These are phyloP conservation scores for Kodamaea kakaduensis DNA, from an alignment of 805 yeast genomes.

Conservation along the genomic window DNA sequence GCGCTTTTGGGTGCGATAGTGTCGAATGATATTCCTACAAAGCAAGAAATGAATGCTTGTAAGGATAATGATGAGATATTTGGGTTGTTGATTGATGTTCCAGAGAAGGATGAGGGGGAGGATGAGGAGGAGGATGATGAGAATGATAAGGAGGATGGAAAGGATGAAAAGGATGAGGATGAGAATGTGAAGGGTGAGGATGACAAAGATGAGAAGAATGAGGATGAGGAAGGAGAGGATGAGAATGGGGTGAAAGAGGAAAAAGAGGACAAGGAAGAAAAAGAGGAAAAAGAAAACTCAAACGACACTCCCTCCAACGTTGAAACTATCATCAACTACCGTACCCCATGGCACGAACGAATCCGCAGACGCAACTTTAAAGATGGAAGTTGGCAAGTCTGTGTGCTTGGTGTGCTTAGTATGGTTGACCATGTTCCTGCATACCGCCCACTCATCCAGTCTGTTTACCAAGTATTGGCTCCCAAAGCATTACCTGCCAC, in stretches of 20 bases:
- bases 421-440: constrained; percentile 54
- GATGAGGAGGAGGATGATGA: constrained; percentile 21
- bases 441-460: constrained; percentile 46
- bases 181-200: constrained; percentile 19
- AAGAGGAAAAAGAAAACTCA: constrained; percentile 1
- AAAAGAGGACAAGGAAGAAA: constrained; percentile 11
- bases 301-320: constrained; percentile 37
- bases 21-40: constrained; percentile 29
- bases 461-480: constrained; percentile 51
- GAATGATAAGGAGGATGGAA: constrained; percentile 20
- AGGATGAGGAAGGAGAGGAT: constrained; percentile 20
- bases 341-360: constrained; percentile 77
- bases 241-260: constrained; percentile 15
- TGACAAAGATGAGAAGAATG: constrained; percentile 13
- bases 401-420: constrained; percentile 68
- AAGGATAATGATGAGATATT: constrained; percentile 28
- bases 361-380: constrained; percentile 68
- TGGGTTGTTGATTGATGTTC: constrained; percentile 33
- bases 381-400: constrained; percentile 83
- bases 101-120: constrained; percentile 25
- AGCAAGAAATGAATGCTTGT: constrained; percentile 25
- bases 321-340: constrained; percentile 47
- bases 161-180: constrained; percentile 19
- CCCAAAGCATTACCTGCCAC: constrained; percentile 53
- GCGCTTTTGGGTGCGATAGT: constrained; percentile 56